Base-by-base conservation (phyloP, 192 early-diverging fungal species). In the Phycomyces blakesleeanus region DNA sequence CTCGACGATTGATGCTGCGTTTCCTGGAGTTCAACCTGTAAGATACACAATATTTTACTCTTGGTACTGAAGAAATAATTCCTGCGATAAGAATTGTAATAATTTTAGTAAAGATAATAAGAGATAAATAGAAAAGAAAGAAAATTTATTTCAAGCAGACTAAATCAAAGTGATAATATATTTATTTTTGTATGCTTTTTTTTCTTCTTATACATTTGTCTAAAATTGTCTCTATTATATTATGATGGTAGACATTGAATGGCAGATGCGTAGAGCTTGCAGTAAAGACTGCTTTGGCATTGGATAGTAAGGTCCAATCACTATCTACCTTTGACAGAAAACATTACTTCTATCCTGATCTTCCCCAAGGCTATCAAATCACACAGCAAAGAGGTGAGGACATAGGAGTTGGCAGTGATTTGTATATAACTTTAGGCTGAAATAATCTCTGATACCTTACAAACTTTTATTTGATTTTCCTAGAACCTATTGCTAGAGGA, bases 311-410 rank as follows among this genome's bases (percentile, higher is more conserved):
- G 34, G 79, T 96, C 25, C 84, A 91, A 53, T 62, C 25, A 5
- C 25, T 56, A 22, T 93, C 88, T 12, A 78, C 83, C 1, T 98
- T 98, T 69, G 95, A 96, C 58, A 84, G 95, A 50, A 96, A 98
- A 68, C 95, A 98, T 69, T 98, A 98, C 65, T 95, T 95, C 76
- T 98, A 98, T 70, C 84, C 88, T 3, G 95, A 98, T 76, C 78
- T 93, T 63, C 93, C 95, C 14, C 85, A 84, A 52, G 93, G 95
- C 16, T 98, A 93, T 72, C 95, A 98, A 76, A 95, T 98, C 64
- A 98, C 95, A 20, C 95, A 98, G 65, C 85, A 92, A 52, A 81
- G 78, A 56, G 81, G 83, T 81, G 10, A 27, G 18, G n/a, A 18
- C 1, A 9, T 37, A 34, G 20, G 24, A 18, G 3, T 40, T 6